These are phyloP conservation scores for Ottelia alismoides DNA, from an alignment of 106 monocot genomes.

Conservation along the genomic window DNA sequence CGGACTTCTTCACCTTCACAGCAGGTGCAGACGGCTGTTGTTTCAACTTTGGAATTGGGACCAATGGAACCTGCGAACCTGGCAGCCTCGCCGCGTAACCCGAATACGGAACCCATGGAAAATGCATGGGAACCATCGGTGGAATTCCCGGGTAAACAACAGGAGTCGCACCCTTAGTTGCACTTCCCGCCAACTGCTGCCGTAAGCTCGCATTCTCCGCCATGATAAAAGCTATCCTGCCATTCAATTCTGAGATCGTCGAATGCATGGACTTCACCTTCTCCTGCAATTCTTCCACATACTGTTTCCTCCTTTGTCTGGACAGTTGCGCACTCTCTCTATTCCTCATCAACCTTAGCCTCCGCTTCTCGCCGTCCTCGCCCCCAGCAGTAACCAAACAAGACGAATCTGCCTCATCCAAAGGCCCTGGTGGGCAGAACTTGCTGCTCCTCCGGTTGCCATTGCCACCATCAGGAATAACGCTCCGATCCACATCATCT, in stretches of 20 bases:
- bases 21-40: constrained; percentile 29
- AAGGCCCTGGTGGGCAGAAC: not conserved
- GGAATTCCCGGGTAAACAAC: not conserved
- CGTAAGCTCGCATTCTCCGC: constrained; percentile 10
- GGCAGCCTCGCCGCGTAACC: constrained; percentile 35
- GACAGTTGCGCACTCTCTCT: constrained; percentile 13
- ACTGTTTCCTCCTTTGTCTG: constrained; percentile 11
- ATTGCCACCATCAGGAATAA: not conserved
- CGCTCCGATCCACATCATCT: constrained; percentile 2
- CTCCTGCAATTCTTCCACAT: constrained; percentile 9
- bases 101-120: constrained; percentile 52
- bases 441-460: not conserved
- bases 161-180: not conserved
- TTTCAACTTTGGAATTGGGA: constrained; percentile 66
- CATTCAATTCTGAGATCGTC: constrained; percentile 4
- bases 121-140: constrained; percentile 21
- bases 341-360: constrained; percentile 9
- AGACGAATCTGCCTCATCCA: not conserved
- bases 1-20: constrained; percentile 22
- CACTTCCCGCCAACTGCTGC: constrained; percentile 4
- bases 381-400: not conserved
- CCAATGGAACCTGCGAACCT: constrained; percentile 39
- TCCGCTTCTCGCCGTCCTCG: constrained; percentile 5
- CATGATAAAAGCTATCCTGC: constrained; percentile 4
- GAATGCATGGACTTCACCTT: constrained; percentile 10